Evolutionary conservation across 169 alveolate genomes (phyloP), one percentile per base, ranked within the genome.

Genomic region (Plasmodium gonderi): DNA sequence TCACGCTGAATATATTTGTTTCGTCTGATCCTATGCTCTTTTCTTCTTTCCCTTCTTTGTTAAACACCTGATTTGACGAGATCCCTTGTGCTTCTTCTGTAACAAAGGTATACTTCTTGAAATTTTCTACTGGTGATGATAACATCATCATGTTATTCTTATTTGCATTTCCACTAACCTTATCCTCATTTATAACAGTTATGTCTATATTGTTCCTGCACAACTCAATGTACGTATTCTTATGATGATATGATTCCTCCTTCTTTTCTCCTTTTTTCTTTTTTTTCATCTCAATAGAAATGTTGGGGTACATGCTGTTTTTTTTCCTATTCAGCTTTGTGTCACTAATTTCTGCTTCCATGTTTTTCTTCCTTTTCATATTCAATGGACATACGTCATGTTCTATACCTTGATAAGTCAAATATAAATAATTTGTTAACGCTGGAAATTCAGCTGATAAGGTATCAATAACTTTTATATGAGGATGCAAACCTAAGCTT

Each of bases 391-490:
- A 17, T 17, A 96, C 97, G 72, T 95, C 97, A 91, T 93, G 81
- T 80, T 96, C 98, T 0, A 76, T 76, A 9, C 97, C 98, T 60
- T 94, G 96, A 95, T 97, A 97, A 29, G 98, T 97, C 91, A 96
- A 38, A 89, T 96, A 97, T 42, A 97, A 92, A 91, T 97, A 97
- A 96, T 96, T 96, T 12, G 98, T 96, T 76, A 94, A 91, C 20
- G 98, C 98, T 2, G 98, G 98, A 78, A 96, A 96, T 82, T 97
- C 98, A 7, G 98, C 98, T 8, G 98, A 97, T 54, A 97, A 60
- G 0, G 98, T 97, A 89, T 97, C 98, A 76, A 97, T 96, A 77
- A 96, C 97, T 93, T 96, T 96, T 45, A 95, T 95, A 36, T 75
- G 91, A 2, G 98, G 98, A 40, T 79, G 78, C 14, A 97, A 93